phyloP scores from a whole-genome alignment of 208 protist species.

The Entamoeba histolytica region DNA sequence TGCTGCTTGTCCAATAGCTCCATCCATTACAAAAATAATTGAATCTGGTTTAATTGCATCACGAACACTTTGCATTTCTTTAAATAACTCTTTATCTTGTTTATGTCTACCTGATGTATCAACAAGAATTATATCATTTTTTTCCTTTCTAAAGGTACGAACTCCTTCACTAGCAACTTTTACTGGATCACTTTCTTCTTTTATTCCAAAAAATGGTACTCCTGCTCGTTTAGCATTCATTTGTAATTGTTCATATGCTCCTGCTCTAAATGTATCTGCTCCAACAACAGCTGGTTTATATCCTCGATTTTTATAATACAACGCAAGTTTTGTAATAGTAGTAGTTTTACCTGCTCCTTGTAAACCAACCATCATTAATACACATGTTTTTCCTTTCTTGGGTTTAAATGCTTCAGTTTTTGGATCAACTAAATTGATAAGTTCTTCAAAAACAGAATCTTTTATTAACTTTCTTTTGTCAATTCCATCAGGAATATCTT shows the following conservation, averaged over 20 bases:
- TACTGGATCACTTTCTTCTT: constrained; percentile 26
- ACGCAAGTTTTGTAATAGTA: constrained; percentile 23
- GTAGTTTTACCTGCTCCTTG: constrained; percentile 34
- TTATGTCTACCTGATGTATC: constrained; percentile 34
- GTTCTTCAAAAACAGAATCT: not conserved
- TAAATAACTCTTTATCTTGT: constrained; percentile 21
- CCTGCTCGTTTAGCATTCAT: constrained; percentile 16
- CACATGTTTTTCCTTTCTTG: not conserved
- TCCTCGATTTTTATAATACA: constrained; percentile 21
- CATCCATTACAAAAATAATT: constrained; percentile 28
- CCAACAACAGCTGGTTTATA: constrained; percentile 22
- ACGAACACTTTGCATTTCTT: constrained; percentile 25
- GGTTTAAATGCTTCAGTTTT: constrained; percentile 6
- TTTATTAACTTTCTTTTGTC: not conserved
- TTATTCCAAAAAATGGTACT: constrained; percentile 23
- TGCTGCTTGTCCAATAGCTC: constrained; percentile 21
- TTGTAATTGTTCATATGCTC: constrained; percentile 26
- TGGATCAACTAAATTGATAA: not conserved
- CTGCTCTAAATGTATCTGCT: constrained; percentile 34
- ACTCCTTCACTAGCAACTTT: constrained; percentile 23
- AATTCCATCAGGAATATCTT: not conserved
- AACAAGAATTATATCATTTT: constrained; percentile 27
- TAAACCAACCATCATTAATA: constrained; percentile 32
- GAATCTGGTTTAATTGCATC: constrained; percentile 17
- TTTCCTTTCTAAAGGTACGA: not conserved